These are phyloP conservation scores for Fusarium sp. DNA, from an alignment of 2,329 filamentous ascomycete genomes.

Conservation along the genomic window DNA sequence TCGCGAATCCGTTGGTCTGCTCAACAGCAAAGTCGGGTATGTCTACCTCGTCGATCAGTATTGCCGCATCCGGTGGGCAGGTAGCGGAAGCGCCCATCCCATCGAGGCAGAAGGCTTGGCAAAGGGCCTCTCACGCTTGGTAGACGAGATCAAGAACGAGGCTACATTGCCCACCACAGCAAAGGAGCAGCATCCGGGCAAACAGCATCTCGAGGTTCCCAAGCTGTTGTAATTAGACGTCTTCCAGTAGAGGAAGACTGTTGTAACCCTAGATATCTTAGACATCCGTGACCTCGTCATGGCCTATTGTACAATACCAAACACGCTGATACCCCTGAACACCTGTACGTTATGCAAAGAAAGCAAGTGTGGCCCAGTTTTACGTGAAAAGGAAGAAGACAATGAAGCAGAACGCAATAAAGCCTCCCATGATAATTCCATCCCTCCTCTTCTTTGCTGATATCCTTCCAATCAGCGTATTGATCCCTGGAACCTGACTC, in stretches of 20 bases:
- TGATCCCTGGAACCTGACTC: conserved; percentile 91
- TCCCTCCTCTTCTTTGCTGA: conserved; percentile 94
- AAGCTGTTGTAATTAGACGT: conserved; percentile 41
- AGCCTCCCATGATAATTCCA: conserved; percentile 88
- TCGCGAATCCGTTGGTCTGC: conserved; percentile 70
- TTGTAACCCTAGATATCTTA: conserved; percentile 40
- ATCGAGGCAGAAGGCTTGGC: conserved; percentile 74
- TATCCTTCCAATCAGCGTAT: conserved; percentile 89
- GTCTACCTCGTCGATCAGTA: conserved; percentile 88
- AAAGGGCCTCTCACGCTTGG: conserved; percentile 68
- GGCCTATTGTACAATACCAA: conserved; percentile 47
- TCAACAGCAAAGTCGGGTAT: conserved; percentile 94
- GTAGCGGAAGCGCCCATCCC: conserved; percentile 73
- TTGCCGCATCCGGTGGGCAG: conserved; percentile 94
- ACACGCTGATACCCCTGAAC: conserved; percentile 52
- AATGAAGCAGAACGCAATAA: conserved; percentile 92
- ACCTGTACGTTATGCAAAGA: conserved; percentile 43
- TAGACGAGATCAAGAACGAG: conserved; percentile 64
- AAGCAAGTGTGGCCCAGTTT: conserved; percentile 16
- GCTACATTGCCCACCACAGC: conserved; percentile 47
- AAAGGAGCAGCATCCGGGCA: conserved; percentile 47
- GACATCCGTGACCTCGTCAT: conserved; percentile 41
- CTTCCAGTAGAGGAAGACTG: conserved; percentile 25
- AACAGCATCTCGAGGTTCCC: conserved; percentile 44
- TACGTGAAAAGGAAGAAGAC: conserved; percentile 81